phyloP scores from a whole-genome alignment of 208 protist species.

The Crithidia expoeki region DNA sequence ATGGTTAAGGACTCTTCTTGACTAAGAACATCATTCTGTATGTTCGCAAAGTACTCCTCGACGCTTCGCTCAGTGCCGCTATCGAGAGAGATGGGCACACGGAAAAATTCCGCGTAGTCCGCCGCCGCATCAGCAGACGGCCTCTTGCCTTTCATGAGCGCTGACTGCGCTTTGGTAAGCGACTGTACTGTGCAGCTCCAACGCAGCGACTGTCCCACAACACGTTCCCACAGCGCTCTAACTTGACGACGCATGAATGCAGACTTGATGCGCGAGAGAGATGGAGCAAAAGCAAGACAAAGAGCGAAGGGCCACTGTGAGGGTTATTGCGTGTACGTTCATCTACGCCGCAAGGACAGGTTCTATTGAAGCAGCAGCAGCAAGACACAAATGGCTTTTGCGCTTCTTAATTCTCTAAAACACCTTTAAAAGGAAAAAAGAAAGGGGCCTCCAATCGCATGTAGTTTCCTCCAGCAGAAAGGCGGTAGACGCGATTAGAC shows the following conservation, averaged over 20 bases:
- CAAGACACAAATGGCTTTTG: no score
- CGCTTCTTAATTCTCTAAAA: no score
- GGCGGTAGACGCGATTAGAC: no score
- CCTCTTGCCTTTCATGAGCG: conserved; percentile 38
- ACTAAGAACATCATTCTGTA: conserved; percentile 21
- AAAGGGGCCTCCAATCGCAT: no score
- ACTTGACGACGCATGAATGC: conserved; percentile 27
- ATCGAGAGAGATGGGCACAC: conserved; percentile 39
- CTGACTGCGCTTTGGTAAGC: conserved; percentile 51
- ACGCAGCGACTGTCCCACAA: conserved; percentile 9
- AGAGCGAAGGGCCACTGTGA: neutral
- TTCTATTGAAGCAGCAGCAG: no score
- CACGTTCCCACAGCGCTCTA: neutral
- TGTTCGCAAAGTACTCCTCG: conserved; percentile 36
- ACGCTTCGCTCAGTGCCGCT: conserved; percentile 31
- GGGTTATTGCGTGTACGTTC: neutral
- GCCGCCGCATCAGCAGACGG: conserved; percentile 33
- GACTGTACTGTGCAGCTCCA: conserved; percentile 35
- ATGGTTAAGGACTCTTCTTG: conserved; percentile 31
- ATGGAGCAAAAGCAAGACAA: neutral
- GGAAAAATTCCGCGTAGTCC: conserved; percentile 58
- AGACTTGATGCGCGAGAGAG: neutral
- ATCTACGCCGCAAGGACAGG: neutral
- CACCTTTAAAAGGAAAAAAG: no score
- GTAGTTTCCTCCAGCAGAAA: no score